These are phyloP conservation scores for Fereydounia khargensis DNA, from an alignment of 1,284 basidiomycete species.

Conservation along the genomic window DNA sequence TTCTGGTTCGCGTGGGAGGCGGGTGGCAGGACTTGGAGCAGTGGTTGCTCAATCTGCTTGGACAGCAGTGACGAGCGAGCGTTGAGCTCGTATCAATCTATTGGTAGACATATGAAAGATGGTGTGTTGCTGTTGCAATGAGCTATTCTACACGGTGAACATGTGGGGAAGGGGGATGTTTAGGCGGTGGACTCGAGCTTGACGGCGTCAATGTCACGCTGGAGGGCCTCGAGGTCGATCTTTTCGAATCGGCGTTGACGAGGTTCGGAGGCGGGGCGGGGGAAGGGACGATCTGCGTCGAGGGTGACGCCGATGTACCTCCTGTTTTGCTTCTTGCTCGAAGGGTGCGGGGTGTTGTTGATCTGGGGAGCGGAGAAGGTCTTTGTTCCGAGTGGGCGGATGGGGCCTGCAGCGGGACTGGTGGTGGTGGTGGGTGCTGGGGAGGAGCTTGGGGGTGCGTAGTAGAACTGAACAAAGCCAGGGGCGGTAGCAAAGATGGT, in stretches of 20 bases:
- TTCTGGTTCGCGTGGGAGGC: slow-evolving; percentile 52
- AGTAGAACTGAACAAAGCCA: slow-evolving; percentile 55
- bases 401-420: not conserved
- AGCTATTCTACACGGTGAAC: no score
- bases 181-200: slow-evolving; percentile 12
- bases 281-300: slow-evolving; percentile 30
- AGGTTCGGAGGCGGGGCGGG: slow-evolving; percentile 21
- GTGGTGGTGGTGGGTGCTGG: slow-evolving; percentile 15
- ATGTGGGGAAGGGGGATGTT: no score
- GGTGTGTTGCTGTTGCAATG: no score
- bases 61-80: no score
- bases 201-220: slow-evolving; percentile 33
- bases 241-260: slow-evolving; percentile 45
- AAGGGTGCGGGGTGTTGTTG: slow-evolving; percentile 39
- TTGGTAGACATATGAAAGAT: no score
- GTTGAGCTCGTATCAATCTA: no score
- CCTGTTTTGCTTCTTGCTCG: slow-evolving; percentile 33
- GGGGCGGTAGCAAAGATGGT: slow-evolving; percentile 52
- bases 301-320: slow-evolving; percentile 52
- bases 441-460: slow-evolving; percentile 10
- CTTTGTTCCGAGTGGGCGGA: not conserved
- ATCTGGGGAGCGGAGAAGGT: slow-evolving; percentile 10
- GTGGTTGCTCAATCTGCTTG: slow-evolving; percentile 62
- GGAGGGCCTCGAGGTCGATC: slow-evolving; percentile 43
- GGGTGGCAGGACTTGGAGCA: slow-evolving; percentile 82